A percentile compares a stretch with the other conserved stretches of the same genome.
These are phyloP conservation scores for Geosiphon pyriformis DNA, from an alignment of 192 early-diverging fungal species.

Conservation along the genomic window DNA sequence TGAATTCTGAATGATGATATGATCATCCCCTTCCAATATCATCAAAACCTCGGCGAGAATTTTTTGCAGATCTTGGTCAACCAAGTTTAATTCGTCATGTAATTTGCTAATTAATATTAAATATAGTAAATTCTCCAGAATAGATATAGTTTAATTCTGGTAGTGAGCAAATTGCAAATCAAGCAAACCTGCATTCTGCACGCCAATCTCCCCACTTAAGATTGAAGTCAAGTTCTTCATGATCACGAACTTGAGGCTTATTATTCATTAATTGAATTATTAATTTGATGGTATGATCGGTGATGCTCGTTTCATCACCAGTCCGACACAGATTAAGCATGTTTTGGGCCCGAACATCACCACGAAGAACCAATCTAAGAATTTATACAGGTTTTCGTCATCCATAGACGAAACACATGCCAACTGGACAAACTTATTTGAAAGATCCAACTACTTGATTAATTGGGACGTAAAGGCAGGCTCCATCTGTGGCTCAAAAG, in stretches of 20 bases:
- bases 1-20: not conserved
- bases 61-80: not conserved
- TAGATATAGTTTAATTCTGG: not conserved
- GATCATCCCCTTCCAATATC: not conserved
- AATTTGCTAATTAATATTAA: not conserved
- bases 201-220: not conserved
- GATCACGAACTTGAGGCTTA: not conserved
- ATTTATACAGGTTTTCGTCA: not conserved
- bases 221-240: not conserved
- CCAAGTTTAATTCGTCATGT: not conserved
- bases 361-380: not conserved
- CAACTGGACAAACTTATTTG: not conserved
- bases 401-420: not conserved
- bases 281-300: not conserved
- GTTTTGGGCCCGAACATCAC: not conserved
- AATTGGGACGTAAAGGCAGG: not conserved
- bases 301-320: not conserved
- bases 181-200: not conserved
- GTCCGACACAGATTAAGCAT: not conserved
- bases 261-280: not conserved
- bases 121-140: no score
- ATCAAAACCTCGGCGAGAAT: not conserved
- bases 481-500: not conserved
- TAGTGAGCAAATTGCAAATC: not conserved
- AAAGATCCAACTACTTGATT: not conserved